phyloP scores from a whole-genome alignment of 202 grass and related monocot species.

The Bolboschoenoplectus hybrid region DNA sequence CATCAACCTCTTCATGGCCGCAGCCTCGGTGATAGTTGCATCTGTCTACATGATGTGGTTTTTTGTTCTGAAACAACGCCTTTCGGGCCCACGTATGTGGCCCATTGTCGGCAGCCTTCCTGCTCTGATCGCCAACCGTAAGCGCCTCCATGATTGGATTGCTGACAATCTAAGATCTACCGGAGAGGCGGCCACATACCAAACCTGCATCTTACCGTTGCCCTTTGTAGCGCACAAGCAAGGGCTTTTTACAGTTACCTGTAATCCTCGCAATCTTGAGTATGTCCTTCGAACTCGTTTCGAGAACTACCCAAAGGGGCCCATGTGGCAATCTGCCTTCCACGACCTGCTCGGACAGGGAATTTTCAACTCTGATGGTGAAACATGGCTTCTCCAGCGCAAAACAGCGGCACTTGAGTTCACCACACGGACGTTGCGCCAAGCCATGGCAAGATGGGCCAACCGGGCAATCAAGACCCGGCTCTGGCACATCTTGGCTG shows the following conservation, averaged over 20 bases:
- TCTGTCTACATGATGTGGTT: constrained; percentile 84
- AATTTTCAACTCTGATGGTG: constrained; percentile 98
- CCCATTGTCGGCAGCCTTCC: constrained; percentile 84
- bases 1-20: constrained; percentile 37
- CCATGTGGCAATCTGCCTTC: constrained; percentile 88
- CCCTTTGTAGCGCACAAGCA: constrained; percentile 73
- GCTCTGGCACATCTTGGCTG: constrained; percentile 74
- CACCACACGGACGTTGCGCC: constrained; percentile 84
- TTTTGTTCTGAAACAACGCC: constrained; percentile 56
- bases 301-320: constrained; percentile 96
- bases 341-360: constrained; percentile 92
- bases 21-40: constrained; percentile 35
- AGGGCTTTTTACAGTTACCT: constrained; percentile 95
- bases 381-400: constrained; percentile 95
- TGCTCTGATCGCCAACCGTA: constrained; percentile 60
- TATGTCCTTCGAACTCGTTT: constrained; percentile 89
- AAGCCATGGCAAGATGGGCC: constrained; percentile 94
- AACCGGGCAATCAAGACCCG: constrained; percentile 85
- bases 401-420: constrained; percentile 98
- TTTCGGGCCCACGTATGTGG: constrained; percentile 75
- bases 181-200: constrained; percentile 73
- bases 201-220: constrained; percentile 87
- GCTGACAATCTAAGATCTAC: constrained; percentile 79
- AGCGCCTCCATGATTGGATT: constrained; percentile 94
- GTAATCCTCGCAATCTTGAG: constrained; percentile 93